phyloP scores from a whole-genome alignment of 805 yeast genomes.

The Isabelozyma pseudorhagii region DNA sequence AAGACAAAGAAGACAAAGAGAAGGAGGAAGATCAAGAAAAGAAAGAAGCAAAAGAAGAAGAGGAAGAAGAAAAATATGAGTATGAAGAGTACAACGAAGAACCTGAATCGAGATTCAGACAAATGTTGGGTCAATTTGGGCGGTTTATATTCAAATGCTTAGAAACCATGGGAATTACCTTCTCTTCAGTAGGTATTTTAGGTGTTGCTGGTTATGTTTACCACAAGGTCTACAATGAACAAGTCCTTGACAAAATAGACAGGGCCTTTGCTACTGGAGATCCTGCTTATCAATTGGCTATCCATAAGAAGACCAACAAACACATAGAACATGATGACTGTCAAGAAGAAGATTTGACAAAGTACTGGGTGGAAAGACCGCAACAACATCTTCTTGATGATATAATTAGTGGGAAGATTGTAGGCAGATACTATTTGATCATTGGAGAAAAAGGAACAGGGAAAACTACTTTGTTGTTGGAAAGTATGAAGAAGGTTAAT shows the following conservation, averaged over 20 bases:
- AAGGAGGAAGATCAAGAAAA: constrained; percentile 3
- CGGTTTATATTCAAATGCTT: constrained; percentile 41
- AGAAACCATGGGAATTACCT: constrained; percentile 71
- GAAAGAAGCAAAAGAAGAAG: constrained; percentile 8
- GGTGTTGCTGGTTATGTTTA: constrained; percentile 72
- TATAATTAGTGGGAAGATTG: constrained; percentile 58
- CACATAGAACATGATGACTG: constrained; percentile 15
- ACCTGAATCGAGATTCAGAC: constrained; percentile 14
- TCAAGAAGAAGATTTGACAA: constrained; percentile 24
- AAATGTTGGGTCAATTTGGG: constrained; percentile 15
- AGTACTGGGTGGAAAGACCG: constrained; percentile 64
- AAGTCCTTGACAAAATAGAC: constrained; percentile 63
- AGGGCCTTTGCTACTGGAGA: constrained; percentile 67
- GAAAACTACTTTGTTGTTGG: constrained; percentile 70
- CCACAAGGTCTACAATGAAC: constrained; percentile 57
- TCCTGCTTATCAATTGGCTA: constrained; percentile 57
- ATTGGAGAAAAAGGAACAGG: constrained; percentile 90
- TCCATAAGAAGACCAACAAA: constrained; percentile 44
- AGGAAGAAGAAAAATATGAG: constrained; percentile 5
- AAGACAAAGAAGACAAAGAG: constrained; percentile 1
- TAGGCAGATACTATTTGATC: constrained; percentile 67
- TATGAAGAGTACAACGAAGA: constrained; percentile 9
- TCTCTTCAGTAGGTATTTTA: constrained; percentile 63
- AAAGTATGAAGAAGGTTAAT: constrained; percentile 60
- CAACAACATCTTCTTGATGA: constrained; percentile 65